Base-by-base conservation (phyloP, 345 rosid species). In the Bruguiera sexangula region DNA sequence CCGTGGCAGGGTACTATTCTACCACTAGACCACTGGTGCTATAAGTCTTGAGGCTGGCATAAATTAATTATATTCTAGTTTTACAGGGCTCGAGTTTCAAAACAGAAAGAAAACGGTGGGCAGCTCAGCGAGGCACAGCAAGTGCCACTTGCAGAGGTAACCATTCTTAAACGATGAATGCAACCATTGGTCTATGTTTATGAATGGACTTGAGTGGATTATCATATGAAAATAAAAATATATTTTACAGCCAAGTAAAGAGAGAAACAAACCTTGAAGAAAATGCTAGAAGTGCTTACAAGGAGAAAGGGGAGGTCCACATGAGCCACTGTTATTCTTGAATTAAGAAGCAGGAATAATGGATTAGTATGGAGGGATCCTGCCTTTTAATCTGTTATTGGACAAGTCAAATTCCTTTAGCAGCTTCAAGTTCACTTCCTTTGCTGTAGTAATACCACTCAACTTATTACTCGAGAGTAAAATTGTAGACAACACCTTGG, bases 1-100 rank as follows among this genome's bases (percentile, higher is more conserved):
- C 89, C 82, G 84, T 87, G 86, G 88, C 85, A 87, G 82, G 85
- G 84, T 89, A 84, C 87, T 89, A 87, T 89, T 87, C 89, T 89
- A 89, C 87, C 89, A 56, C 60, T 56, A 85, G 90, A 85, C 92
- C 86, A 85, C 87, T 85, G 96, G 92, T 84, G 90, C 24, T 1
- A 24, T 1, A 0, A 24, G 24, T 24, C 24, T 24, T 24, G 24
- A 0, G 24, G 24, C 24, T 24, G 24, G 0, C 24, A 24, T 24
- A 24, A 24, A 24, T 24, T 24, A 24, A 24, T 24, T 24, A 24
- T 24, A 24, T 24, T 24, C 24, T 24, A 24, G 24, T 24, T 24
- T 24, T 24, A 24, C 24, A 24, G 24, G 24, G 1, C 24, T 24
- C 24, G 24, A 24, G 24, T 24, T 0, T 86, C 20, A 0, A 0